These are phyloP conservation scores for Yamadazyma songkhlaensis DNA, from an alignment of 1,139 yeast genomes.

Conservation along the genomic window DNA sequence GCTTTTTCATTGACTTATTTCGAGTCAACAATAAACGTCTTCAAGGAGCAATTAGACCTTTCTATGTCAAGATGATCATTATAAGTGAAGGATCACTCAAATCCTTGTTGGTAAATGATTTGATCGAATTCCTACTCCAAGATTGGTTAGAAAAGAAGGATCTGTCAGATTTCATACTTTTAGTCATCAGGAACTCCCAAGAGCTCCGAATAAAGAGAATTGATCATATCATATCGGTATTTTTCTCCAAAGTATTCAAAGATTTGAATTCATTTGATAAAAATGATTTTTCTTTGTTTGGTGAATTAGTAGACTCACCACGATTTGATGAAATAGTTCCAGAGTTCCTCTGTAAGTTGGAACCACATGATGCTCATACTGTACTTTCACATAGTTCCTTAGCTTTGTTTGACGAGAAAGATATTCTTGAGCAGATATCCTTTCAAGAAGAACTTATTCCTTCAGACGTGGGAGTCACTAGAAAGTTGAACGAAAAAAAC, in stretches of 20 bases:
- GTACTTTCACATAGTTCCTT: too few species aligned
- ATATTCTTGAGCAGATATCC: background rate
- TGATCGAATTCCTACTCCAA: slow-evolving; percentile 1
- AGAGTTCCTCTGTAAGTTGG: too few species aligned
- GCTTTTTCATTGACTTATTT: background rate
- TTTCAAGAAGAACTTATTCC: background rate
- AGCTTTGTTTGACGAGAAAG: too few species aligned
- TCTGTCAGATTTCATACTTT: too few species aligned
- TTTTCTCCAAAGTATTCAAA: too few species aligned
- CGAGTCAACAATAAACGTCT: background rate
- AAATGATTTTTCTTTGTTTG: too few species aligned
- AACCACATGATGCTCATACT: too few species aligned
- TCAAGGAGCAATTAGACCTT: background rate
- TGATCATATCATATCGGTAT: background rate
- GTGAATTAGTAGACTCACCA: too few species aligned
- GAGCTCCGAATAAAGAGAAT: background rate
- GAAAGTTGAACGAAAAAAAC: background rate
- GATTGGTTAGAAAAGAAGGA: background rate
- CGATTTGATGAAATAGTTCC: too few species aligned
- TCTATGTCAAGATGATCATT: slow-evolving; percentile 1
- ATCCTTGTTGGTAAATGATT: slow-evolving; percentile 3
- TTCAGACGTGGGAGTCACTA: background rate
- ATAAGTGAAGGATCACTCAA: background rate
- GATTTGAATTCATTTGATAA: too few species aligned
- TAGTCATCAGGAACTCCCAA: background rate